A percentile compares a stretch with the other conserved stretches of the same genome.
These are phyloP conservation scores for Solanum etuberosum DNA, from an alignment of 257 asterid species.

Conservation along the genomic window DNA sequence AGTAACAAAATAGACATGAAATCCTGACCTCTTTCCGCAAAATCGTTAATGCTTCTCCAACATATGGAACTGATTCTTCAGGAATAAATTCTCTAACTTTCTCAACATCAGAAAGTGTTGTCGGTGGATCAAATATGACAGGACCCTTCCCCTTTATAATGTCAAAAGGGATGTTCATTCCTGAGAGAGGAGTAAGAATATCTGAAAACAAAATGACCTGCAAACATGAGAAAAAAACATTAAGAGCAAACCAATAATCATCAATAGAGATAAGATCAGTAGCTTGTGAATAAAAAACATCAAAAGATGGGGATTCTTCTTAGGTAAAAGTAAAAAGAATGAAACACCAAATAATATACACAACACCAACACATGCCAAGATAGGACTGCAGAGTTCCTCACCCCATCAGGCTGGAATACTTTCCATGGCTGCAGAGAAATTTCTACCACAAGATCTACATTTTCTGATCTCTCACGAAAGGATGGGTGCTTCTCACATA, in stretches of 20 bases:
- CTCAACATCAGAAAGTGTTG: conserved; percentile 58
- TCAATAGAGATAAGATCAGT: background rate
- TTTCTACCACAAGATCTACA: conserved; percentile 97
- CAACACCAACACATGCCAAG: background rate
- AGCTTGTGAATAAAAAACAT: background rate
- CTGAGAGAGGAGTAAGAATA: conserved; percentile 94
- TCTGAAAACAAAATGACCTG: conserved; percentile 98
- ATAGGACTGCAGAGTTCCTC: conserved; percentile 10
- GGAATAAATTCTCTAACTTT: conserved; percentile 83
- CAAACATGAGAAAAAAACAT: conserved; percentile 1
- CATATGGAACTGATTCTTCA: conserved; percentile 88
- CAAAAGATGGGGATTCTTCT: background rate
- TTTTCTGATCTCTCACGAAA: conserved; percentile 98
- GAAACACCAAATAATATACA: background rate
- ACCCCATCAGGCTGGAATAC: conserved; percentile 96
- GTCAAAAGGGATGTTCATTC: conserved; percentile 98
- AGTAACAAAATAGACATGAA: background rate
- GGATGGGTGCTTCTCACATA: conserved; percentile 92
- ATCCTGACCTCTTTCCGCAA: conserved; percentile 75
- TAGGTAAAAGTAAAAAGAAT: background rate
- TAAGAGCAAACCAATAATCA: background rate
- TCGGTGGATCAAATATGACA: conserved; percentile 72
- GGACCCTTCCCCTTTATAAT: conserved; percentile 97
- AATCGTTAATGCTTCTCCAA: conserved; percentile 88
- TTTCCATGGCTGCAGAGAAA: conserved; percentile 96